Base-by-base conservation (phyloP, 192 early-diverging fungal species). In the Coemansia sp. region DNA sequence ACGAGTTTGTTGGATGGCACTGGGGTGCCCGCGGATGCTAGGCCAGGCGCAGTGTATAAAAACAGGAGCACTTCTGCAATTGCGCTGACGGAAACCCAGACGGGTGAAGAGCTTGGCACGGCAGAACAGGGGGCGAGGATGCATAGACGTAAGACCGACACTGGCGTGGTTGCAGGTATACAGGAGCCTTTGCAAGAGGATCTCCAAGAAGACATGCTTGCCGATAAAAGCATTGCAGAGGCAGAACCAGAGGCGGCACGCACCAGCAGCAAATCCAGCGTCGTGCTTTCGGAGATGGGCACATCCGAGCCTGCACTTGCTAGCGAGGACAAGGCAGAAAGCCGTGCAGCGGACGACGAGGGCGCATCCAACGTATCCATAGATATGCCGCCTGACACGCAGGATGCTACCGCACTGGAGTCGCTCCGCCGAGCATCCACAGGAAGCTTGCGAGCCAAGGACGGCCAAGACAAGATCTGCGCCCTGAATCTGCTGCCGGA, bases 401-500 rank as follows among this genome's bases (percentile, higher is more conserved):
- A 52, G 20, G 44, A 0, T 30, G 18, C 30, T 53, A n/a, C n/a
- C n/a, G 15, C 35, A 10, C 46, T 24, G 49, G n/a, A 48, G 34
- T 53, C 48, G 49, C 34, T 38, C 11, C 63, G 63, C 18, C 33
- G 63, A 21, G 71, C 64, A n/a, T 71, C 73, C 18, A 65, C 63
- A 10, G 63, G 72, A 34, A 72, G 60, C 38, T 34, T 41, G 5
- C 56, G 60, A n/a, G 39, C 44, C 26, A 55, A n/a, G 4, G 69
- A 71, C 9, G 26, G 38, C 14, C 53, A 51, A 30, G 73, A 76
- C 15, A 71, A 67, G 63, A 34, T n/a, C 2, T 48, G 43, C 20
- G 74, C 61, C 12, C 62, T 76, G 24, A 74, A 74, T 14, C 55
- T 76, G 8, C 53, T 53, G 21, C 12, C 39, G 4, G 60, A 57